Conservation (phyloP, 805 yeast species). For the Sugiyamaella smithiae region DNA sequence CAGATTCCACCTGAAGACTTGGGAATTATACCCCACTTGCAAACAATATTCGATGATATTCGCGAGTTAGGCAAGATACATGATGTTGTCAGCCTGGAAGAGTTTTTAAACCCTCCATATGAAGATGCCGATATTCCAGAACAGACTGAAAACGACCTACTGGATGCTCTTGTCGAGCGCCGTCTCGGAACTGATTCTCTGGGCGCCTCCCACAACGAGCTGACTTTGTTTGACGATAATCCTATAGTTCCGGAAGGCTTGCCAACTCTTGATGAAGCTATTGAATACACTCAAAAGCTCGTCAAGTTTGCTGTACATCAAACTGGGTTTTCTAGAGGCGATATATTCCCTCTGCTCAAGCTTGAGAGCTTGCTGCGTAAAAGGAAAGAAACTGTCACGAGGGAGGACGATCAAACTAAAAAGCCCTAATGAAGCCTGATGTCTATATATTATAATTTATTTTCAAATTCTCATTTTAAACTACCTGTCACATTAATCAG, state of each 20-base stretch:
- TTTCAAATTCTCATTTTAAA: too few species aligned
- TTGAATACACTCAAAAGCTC: slow-evolving; percentile 6
- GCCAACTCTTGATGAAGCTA: slow-evolving; percentile 4
- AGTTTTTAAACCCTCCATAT: slow-evolving; percentile 7
- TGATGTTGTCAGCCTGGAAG: slow-evolving; percentile 6
- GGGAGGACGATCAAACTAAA: neutral
- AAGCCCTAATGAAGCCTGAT: too few species aligned
- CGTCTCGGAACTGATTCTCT: slow-evolving; percentile 4
- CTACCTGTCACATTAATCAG: too few species aligned
- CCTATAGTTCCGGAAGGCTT: neutral
- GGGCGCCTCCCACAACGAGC: neutral
- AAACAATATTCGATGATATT: slow-evolving; percentile 5
- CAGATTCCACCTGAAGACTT: neutral
- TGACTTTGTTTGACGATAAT: neutral
- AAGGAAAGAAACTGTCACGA: neutral
- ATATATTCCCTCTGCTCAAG: slow-evolving; percentile 6
- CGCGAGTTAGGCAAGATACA: slow-evolving; percentile 3
- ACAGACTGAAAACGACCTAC: slow-evolving; percentile 9
- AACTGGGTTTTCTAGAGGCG: slow-evolving; percentile 5
- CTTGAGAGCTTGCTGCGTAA: slow-evolving; percentile 1
- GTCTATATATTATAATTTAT: too few species aligned
- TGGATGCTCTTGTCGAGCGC: slow-evolving; percentile 15
- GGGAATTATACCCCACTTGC: slow-evolving; percentile 4
- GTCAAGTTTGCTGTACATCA: slow-evolving; percentile 12
- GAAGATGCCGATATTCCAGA: slow-evolving; percentile 10